phyloP scores from a whole-genome alignment of 306 rosid genomes.

The Sicyos edulis region DNA sequence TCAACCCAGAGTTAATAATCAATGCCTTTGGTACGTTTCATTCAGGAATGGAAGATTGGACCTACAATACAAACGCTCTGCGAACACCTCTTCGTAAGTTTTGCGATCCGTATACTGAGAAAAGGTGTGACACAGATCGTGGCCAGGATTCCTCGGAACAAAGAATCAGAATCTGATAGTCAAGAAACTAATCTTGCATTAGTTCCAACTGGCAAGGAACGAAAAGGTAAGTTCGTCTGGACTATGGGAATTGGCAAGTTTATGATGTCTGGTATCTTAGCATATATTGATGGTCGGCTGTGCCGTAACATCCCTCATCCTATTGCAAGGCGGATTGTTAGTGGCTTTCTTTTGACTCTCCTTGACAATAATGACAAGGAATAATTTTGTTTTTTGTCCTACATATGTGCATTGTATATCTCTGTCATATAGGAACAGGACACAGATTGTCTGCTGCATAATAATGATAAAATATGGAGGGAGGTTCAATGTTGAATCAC shows the following conservation, averaged over 20 bases:
- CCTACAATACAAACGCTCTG: slow-evolving; percentile 71
- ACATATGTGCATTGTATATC: not conserved
- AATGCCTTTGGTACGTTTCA: not conserved
- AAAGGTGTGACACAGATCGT: slow-evolving; percentile 51
- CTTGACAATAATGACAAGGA: slow-evolving; percentile 47
- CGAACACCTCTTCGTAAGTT: slow-evolving; percentile 89
- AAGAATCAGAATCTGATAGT: slow-evolving; percentile 29
- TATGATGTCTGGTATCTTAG: slow-evolving; percentile 68
- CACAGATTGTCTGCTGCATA: not conserved
- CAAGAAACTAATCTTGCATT: slow-evolving; percentile 25
- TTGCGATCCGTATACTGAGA: slow-evolving; percentile 72
- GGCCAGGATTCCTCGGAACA: slow-evolving; percentile 38
- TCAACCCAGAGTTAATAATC: too few species aligned
- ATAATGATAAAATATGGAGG: not conserved
- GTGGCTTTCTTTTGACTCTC: slow-evolving; percentile 73
- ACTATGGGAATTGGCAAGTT: slow-evolving; percentile 70
- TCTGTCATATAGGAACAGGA: not conserved
- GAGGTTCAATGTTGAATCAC: too few species aligned
- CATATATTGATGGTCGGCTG: slow-evolving; percentile 80
- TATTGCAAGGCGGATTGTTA: slow-evolving; percentile 72
- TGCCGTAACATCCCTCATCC: slow-evolving; percentile 89
- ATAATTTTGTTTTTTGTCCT: slow-evolving; percentile 19
- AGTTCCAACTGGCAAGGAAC: slow-evolving; percentile 20
- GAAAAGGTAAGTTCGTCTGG: slow-evolving; percentile 37
- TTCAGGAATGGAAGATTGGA: slow-evolving; percentile 80